phyloP scores from a whole-genome alignment of 2,329 filamentous ascomycete genomes.

The Fusarium sp. region DNA sequence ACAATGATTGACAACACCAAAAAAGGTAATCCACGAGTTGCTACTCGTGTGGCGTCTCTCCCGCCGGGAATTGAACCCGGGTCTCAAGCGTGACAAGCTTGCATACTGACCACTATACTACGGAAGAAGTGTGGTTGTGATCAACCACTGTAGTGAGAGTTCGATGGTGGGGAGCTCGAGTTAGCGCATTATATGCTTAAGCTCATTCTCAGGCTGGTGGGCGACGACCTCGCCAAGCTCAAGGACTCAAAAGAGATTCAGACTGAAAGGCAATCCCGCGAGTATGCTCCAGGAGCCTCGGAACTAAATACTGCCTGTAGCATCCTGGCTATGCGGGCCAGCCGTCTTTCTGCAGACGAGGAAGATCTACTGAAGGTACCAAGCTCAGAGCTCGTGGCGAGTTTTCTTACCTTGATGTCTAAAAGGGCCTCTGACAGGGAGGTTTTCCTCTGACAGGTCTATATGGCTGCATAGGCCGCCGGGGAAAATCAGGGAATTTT shows the following conservation, averaged over 20 bases:
- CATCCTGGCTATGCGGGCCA: too few species aligned
- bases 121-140: background rate
- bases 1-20: background rate
- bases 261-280: too few species aligned
- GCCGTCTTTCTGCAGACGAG: too few species aligned
- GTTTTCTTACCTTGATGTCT: too few species aligned
- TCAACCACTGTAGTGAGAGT: background rate
- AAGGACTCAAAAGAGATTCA: background rate
- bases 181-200: background rate
- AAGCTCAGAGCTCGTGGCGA: too few species aligned
- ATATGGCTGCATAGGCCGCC: too few species aligned
- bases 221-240: background rate
- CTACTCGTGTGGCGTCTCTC: background rate
- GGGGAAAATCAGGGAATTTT: too few species aligned
- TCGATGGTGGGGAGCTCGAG: background rate
- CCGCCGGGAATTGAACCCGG: background rate
- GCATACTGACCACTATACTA: constrained; percentile 1
- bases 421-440: too few species aligned
- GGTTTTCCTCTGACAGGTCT: too few species aligned
- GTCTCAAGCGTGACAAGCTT: background rate
- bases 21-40: background rate
- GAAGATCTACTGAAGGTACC: too few species aligned
- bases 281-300: background rate
- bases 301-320: too few species aligned
- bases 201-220: background rate